phyloP scores from a whole-genome alignment of 768 basidiomycete species.

The Mycena galopus region DNA sequence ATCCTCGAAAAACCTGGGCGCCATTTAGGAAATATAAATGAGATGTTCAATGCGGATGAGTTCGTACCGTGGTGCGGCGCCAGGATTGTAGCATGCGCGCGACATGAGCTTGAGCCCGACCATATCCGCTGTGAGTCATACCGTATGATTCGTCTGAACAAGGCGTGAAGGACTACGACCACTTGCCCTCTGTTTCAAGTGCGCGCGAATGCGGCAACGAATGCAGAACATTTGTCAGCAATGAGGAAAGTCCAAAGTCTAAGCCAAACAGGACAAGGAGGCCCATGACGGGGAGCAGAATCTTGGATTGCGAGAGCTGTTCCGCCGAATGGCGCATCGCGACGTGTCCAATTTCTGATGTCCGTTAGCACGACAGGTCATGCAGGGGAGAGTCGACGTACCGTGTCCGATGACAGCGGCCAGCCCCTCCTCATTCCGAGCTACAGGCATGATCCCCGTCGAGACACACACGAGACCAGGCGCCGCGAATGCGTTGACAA shows the following conservation, averaged over 20 bases:
- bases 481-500: slow-evolving; percentile 36
- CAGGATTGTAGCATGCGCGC: slow-evolving; percentile 89
- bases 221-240: slow-evolving; percentile 62
- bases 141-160: not conserved
- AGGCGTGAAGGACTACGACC: not conserved
- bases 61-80: slow-evolving; percentile 76
- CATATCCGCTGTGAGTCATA: slow-evolving; percentile 72
- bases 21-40: not conserved
- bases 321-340: slow-evolving; percentile 31
- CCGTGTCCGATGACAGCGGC: slow-evolving; percentile 37
- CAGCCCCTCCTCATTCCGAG: slow-evolving; percentile 32
- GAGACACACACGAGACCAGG: slow-evolving; percentile 54
- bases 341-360: slow-evolving; percentile 40
- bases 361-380: not conserved
- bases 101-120: slow-evolving; percentile 88
- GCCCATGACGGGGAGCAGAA: slow-evolving; percentile 55
- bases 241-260: slow-evolving; percentile 63
- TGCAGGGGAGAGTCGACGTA: slow-evolving; percentile 19
- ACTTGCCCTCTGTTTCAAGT: slow-evolving; percentile 85
- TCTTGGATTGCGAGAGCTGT: slow-evolving; percentile 19
- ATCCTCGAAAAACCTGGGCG: slow-evolving; percentile 77
- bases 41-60: not conserved
- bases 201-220: slow-evolving; percentile 87
- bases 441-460: slow-evolving; percentile 35
- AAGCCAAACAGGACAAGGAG: slow-evolving; percentile 63